Conservation (phyloP, 805 yeast genomes). For the Cyberlindnera mississippiensis region DNA sequence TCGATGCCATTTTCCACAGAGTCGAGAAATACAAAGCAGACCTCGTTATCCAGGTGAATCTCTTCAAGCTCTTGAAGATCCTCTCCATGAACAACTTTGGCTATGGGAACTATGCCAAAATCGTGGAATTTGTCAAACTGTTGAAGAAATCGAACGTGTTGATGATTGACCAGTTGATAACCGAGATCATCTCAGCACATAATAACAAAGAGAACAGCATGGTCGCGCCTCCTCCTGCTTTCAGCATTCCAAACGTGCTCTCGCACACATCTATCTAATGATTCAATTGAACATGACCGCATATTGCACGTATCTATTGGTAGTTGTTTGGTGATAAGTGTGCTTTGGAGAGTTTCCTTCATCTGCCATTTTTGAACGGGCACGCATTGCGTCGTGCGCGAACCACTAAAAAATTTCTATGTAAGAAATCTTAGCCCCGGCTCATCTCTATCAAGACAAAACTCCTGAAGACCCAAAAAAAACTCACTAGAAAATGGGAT, state of each 20-base stretch:
- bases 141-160: slow-evolving; percentile 13
- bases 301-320: background rate
- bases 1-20: slow-evolving; percentile 14
- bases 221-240: slow-evolving; percentile 31
- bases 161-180: slow-evolving; percentile 22
- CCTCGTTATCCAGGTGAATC: slow-evolving; percentile 16
- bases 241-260: background rate
- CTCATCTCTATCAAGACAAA: slow-evolving; percentile 3
- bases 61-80: slow-evolving; percentile 23
- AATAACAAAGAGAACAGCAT: slow-evolving; percentile 28
- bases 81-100: slow-evolving; percentile 12
- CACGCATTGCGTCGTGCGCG: slow-evolving; percentile 3
- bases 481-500: slow-evolving; percentile 19
- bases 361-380: background rate
- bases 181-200: slow-evolving; percentile 18
- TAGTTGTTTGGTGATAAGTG: too few species aligned
- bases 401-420: slow-evolving; percentile 6
- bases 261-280: slow-evolving; percentile 2
- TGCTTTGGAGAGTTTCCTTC: too few species aligned
- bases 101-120: slow-evolving; percentile 13
- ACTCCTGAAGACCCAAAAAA: too few species aligned
- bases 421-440: background rate
- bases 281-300: background rate
- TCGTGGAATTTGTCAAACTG: slow-evolving; percentile 7
- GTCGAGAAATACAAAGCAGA: slow-evolving; percentile 13